Evolutionary conservation across 176 grass and related monocot genomes (phyloP).

Genomic region (Carex parvula): DNA sequence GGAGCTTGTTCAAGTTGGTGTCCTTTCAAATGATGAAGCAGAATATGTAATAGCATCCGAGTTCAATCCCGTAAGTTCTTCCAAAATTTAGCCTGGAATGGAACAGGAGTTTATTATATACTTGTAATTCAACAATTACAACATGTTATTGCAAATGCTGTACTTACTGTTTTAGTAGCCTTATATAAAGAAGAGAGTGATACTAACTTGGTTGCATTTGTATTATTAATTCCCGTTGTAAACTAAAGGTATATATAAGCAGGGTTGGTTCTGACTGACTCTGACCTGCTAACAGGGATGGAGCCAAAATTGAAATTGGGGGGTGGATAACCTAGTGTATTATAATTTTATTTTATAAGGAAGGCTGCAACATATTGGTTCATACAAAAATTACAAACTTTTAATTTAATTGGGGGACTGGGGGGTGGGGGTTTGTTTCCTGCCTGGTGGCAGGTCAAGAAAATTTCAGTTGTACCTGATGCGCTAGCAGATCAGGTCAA

Average conservation of each 20-base stretch:
- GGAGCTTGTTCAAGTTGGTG: conserved; percentile 75
- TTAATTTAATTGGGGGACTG: no score
- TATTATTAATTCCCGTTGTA: not conserved
- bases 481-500: not conserved
- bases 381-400: no score
- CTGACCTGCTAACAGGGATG: not conserved
- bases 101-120: not conserved
- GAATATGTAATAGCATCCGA: conserved; percentile 68
- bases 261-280: not conserved
- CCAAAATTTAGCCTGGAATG: conserved; percentile 18
- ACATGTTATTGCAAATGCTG: not conserved
- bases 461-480: not conserved
- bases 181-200: not conserved
- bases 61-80: conserved; percentile 77
- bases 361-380: no score
- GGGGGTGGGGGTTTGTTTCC: no score
- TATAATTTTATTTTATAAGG: no score
- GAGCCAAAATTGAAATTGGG: no score
- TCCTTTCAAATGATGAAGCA: conserved; percentile 72
- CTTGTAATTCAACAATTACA: not conserved
- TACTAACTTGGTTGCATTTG: not conserved
- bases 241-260: not conserved
- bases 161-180: conserved; percentile 8
- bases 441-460: not conserved
- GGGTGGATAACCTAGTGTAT: no score